These are phyloP conservation scores for Trichothecium sympodiale DNA, from an alignment of 2,329 filamentous ascomycete species.

Conservation along the genomic window DNA sequence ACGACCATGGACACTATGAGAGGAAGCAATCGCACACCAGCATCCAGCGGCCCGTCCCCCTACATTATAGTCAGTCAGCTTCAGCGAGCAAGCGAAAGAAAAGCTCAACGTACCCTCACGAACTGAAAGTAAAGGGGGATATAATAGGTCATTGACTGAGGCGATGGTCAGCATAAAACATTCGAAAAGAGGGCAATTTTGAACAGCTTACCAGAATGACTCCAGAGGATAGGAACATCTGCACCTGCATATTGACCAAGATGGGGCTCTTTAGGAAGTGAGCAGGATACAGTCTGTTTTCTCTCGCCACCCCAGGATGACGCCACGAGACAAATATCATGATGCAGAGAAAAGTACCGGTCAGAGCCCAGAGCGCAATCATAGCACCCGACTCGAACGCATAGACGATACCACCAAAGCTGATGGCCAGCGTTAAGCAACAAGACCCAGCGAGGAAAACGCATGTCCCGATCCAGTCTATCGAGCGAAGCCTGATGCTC, in stretches of 20 bases:
- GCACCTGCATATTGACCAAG: slow-evolving; percentile 10
- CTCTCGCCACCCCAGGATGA: slow-evolving; percentile 22
- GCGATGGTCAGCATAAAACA: background rate
- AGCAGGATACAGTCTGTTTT: slow-evolving; percentile 24
- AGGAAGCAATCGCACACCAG: slow-evolving; percentile 26
- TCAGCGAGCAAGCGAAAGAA: background rate
- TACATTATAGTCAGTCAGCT: slow-evolving; percentile 1
- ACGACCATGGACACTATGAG: slow-evolving; percentile 24
- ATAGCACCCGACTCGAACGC: slow-evolving; percentile 28
- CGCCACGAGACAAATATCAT: slow-evolving; percentile 29
- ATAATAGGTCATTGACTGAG: slow-evolving; percentile 22
- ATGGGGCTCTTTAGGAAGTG: slow-evolving; percentile 21
- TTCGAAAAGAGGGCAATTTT: slow-evolving; percentile 4
- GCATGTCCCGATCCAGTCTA: slow-evolving; percentile 31
- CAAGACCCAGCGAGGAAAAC: slow-evolving; percentile 27
- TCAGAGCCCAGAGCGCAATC: slow-evolving; percentile 32
- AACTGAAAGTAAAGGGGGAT: slow-evolving; percentile 39
- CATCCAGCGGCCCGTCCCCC: slow-evolving; percentile 23
- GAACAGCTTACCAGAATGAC: slow-evolving; percentile 6
- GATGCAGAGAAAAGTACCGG: slow-evolving; percentile 24
- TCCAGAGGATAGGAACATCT: slow-evolving; percentile 9
- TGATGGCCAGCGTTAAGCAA: slow-evolving; percentile 30
- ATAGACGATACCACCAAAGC: slow-evolving; percentile 34
- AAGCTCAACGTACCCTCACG: slow-evolving; percentile 10
- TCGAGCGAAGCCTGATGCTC: slow-evolving; percentile 14